phyloP scores from a whole-genome alignment of 768 basidiomycete genomes.

The Mycena olivaceomarginata region DNA sequence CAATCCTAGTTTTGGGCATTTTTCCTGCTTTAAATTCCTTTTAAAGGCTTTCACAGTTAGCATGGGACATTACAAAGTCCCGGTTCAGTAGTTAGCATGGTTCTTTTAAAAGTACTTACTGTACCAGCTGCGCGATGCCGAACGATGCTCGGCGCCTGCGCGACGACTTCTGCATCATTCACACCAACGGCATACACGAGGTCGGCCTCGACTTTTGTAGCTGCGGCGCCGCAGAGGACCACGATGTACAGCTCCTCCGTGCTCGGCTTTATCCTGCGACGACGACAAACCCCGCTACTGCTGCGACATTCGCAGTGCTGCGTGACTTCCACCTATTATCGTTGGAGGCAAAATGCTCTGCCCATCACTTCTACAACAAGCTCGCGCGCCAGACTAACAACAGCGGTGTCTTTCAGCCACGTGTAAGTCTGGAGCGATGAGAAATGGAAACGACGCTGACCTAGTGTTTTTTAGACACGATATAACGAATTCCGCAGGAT shows the following conservation, averaged over 20 bases:
- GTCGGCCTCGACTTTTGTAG: constrained; percentile 40
- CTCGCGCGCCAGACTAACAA: constrained; percentile 37
- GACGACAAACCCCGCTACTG: constrained; percentile 24
- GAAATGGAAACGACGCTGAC: too few species aligned
- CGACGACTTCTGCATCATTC: constrained; percentile 19
- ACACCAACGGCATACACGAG: constrained; percentile 36
- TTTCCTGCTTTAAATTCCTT: too few species aligned
- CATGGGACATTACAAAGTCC: too few species aligned
- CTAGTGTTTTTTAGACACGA: neutral
- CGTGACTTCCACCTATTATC: constrained; percentile 28
- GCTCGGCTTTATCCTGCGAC: constrained; percentile 38
- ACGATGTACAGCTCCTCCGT: constrained; percentile 38
- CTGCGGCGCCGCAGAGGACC: constrained; percentile 12
- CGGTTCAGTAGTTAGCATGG: too few species aligned
- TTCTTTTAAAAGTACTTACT: too few species aligned
- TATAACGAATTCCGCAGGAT: neutral
- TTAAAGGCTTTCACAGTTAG: too few species aligned
- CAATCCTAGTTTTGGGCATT: too few species aligned
- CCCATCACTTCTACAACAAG: constrained; percentile 42
- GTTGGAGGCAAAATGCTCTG: constrained; percentile 38
- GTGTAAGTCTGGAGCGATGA: neutral
- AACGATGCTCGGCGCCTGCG: neutral
- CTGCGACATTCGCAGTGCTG: constrained; percentile 24
- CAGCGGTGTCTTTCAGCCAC: constrained; percentile 14
- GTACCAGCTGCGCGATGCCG: neutral